Base-by-base conservation (phyloP, 2,329 filamentous ascomycete species). In the Xylaria polymorpha region DNA sequence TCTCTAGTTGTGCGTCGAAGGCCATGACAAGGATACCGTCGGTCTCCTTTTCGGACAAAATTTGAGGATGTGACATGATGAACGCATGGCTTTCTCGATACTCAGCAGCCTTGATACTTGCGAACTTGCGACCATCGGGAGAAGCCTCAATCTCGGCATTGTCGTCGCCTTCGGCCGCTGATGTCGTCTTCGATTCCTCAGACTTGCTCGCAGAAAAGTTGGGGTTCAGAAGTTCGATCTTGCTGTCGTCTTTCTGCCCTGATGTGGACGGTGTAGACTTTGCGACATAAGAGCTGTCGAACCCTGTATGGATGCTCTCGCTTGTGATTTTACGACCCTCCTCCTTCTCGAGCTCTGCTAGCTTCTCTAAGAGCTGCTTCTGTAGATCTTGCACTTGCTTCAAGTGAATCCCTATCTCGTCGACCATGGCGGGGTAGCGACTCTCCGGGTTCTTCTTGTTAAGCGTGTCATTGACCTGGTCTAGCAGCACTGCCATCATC, bases 401-500 rank as follows among this genome's bases (percentile, higher is more conserved):
- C 77, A 92, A 86, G 79, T 99, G 95, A 43, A 85, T 87, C 71
- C 89, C 87, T 18, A 98, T 88, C 76, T 96, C 95, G 57, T 87
- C 86, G 35, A 97, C 85, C 84, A 97, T 98, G 61, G 87, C 91
- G 57, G 87, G 85, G 78, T 92, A 94, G 60, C 92, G 84, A 74
- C 91, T 88, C 22, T 87, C 85, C 0, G 87, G 85, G 70, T 91
- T 89, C 80, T 92, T 92, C 78, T 94, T 92, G 65, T 94, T 92
- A 43, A 97, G 85, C 60, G 93, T 90, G 81, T 88, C 86, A 76
- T 97, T 98, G 50, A 98, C 94, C 81, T 97, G 92, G 77, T 99
- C 96, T 22, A 98, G 87, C 75, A 99, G 82, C n/a, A 91, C 90
- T n/a, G 93, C 93, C 92, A 99, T 94, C 96, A 99, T 99, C 84